Conservation (phyloP, 2,329 filamentous ascomycete genomes). For the Akanthomyces uredinophilus region DNA sequence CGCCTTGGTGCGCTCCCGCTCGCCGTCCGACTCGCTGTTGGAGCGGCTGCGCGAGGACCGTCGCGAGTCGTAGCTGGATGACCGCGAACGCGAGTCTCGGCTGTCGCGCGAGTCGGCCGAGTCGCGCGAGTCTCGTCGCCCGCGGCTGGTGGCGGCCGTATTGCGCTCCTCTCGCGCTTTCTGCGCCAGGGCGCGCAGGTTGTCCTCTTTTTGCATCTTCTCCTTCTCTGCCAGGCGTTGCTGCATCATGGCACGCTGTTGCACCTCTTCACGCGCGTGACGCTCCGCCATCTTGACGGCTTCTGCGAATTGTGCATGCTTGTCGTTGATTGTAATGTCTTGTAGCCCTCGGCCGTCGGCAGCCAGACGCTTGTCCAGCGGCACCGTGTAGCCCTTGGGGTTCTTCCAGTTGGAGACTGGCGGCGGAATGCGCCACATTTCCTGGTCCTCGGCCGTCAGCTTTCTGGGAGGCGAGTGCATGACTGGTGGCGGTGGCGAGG, state of each 20-base stretch:
- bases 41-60: slow-evolving; percentile 35
- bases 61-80: slow-evolving; percentile 30
- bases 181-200: slow-evolving; percentile 79
- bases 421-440: slow-evolving; percentile 84
- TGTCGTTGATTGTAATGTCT: slow-evolving; percentile 95
- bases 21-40: slow-evolving; percentile 61
- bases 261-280: slow-evolving; percentile 91
- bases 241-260: slow-evolving; percentile 89
- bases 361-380: slow-evolving; percentile 89
- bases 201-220: slow-evolving; percentile 89
- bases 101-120: slow-evolving; percentile 35
- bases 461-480: slow-evolving; percentile 95
- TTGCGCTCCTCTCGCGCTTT: slow-evolving; percentile 82
- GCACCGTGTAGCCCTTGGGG: slow-evolving; percentile 94
- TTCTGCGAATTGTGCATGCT: slow-evolving; percentile 94
- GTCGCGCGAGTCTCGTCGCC: slow-evolving; percentile 31
- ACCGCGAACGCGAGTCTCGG: slow-evolving; percentile 35
- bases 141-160: slow-evolving; percentile 43
- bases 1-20: slow-evolving; percentile 69
- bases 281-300: slow-evolving; percentile 90
- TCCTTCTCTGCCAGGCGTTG: slow-evolving; percentile 95
- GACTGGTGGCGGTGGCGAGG: slow-evolving; percentile 85
- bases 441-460: slow-evolving; percentile 92
- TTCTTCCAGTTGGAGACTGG: slow-evolving; percentile 99
- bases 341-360: slow-evolving; percentile 89